Conservation (phyloP, 2,329 filamentous ascomycete species). For the Aspergillus sp. region DNA sequence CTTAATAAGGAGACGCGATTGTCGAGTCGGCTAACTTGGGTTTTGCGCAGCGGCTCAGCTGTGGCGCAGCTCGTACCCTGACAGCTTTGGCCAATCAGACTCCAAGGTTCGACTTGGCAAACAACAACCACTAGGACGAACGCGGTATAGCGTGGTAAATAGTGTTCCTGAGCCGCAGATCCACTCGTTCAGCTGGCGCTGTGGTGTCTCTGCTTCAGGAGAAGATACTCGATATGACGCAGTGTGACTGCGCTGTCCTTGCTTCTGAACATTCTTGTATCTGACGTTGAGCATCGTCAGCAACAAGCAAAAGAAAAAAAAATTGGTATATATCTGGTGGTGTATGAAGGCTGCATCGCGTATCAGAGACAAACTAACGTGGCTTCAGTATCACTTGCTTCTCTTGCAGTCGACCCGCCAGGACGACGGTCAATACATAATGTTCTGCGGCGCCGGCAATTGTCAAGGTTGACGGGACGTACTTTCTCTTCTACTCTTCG, state of each 20-base stretch:
- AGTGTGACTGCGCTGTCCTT: no score
- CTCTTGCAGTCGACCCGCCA: conserved; percentile 14
- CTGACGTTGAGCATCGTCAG: no score
- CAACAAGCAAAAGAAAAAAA: no score
- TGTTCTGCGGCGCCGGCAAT: conserved; percentile 65
- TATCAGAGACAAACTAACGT: no score
- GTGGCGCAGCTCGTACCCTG: not conserved
- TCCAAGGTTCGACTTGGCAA: no score
- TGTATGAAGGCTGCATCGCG: no score
- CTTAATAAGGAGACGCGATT: not conserved
- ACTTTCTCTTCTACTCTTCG: conserved; percentile 62
- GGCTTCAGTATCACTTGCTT: no score
- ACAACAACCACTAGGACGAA: not conserved
- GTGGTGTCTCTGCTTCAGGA: conserved; percentile 37
- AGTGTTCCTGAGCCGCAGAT: not conserved
- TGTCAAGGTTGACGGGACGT: conserved; percentile 50
- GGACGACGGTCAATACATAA: conserved; percentile 57
- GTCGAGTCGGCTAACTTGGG: not conserved
- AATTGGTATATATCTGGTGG: no score
- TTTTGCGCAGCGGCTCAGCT: not conserved
- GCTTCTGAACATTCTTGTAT: no score
- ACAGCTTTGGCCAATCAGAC: not conserved
- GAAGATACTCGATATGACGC: no score
- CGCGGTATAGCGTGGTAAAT: not conserved
- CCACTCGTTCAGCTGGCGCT: not conserved